Base-by-base conservation (phyloP, 371 early-diverging fungal species). In the Cokeromyces recurvatus region DNA sequence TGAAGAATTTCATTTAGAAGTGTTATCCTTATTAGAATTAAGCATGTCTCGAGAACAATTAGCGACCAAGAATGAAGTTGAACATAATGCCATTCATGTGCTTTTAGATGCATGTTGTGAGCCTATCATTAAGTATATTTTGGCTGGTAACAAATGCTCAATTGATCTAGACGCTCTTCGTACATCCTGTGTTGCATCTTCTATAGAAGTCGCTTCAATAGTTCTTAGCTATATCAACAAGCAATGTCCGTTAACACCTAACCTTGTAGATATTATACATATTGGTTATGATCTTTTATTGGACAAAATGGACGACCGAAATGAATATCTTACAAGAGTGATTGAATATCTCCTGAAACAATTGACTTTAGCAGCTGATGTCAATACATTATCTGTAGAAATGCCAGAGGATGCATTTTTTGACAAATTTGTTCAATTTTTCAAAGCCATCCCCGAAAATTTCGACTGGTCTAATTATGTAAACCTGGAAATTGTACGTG, bases 401-500 rank as follows among this genome's bases (percentile, higher is more conserved):
- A 53, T 47, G 2, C 43, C 60, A 29, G 47, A 52, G 17, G 58
- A 55, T 2, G 38, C 10, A 0, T 63, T 72, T 25, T 66, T 55
- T 44, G 45, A 59, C 24, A 50, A 46, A 17, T 22, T 68, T 16
- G 32, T 53, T 4, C 11, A 31, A 15, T 22, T 36, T 48, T 19
- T 43, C 14, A 17, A 34, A 19, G 15, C 5, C 1, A 32, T 52
- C 2, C 2, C 20, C 2, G 22, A 21, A 8, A 27, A 43, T 1
- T 45, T 64, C 2, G 42, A 56, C 17, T 63, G 57, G 51, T 32
- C 49, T 7, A 7, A 8, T 16, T 2, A 34, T 8, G 31, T 75
- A 5, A 56, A 75, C 31, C 17, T 51, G 1, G 76, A 75, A 22
- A 46, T 48, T 35, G 57, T 75, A 1, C 74, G 74, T 12, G 76